Conservation (phyloP, 2,329 filamentous ascomycete genomes). For the Ophiocordyceps sinensis region DNA sequence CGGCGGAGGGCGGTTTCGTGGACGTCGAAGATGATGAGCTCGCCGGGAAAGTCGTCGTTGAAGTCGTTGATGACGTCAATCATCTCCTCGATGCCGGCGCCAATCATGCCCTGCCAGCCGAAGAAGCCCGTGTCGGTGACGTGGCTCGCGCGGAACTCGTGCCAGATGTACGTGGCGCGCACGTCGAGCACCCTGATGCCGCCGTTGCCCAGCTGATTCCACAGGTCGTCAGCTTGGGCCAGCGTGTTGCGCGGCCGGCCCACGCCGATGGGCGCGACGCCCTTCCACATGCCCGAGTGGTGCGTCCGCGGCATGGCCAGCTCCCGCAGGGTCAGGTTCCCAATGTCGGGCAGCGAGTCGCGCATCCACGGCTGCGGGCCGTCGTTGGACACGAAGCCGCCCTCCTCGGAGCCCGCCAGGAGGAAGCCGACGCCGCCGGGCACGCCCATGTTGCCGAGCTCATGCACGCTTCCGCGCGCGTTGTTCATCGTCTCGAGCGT, state of each 20-base stretch:
- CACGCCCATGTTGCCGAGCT: constrained; percentile 5
- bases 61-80: constrained; percentile 14
- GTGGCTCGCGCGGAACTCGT: constrained; percentile 8
- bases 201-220: constrained; percentile 12
- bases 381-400: constrained; percentile 13
- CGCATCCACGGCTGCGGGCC: constrained; percentile 16
- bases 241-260: constrained; percentile 8
- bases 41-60: constrained; percentile 13
- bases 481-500: constrained; percentile 10
- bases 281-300: constrained; percentile 14
- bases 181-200: constrained; percentile 17
- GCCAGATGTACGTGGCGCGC: constrained; percentile 6
- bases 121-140: constrained; percentile 3
- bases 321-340: constrained; percentile 13
- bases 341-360: constrained; percentile 10
- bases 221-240: constrained; percentile 9
- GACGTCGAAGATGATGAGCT: constrained; percentile 19
- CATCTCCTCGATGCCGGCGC: constrained; percentile 13
- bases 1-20: constrained; percentile 5
- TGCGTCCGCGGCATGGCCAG: constrained; percentile 17
- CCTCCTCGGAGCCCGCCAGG: constrained; percentile 14
- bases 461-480: constrained; percentile 1
- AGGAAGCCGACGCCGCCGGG: constrained; percentile 13
- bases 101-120: constrained; percentile 11
- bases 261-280: neutral